A percentile compares a stretch with the other conserved stretches of the same genome.
phyloP scores from a whole-genome alignment of 2,329 filamentous ascomycete species.

The Metarhizium robertsii region DNA sequence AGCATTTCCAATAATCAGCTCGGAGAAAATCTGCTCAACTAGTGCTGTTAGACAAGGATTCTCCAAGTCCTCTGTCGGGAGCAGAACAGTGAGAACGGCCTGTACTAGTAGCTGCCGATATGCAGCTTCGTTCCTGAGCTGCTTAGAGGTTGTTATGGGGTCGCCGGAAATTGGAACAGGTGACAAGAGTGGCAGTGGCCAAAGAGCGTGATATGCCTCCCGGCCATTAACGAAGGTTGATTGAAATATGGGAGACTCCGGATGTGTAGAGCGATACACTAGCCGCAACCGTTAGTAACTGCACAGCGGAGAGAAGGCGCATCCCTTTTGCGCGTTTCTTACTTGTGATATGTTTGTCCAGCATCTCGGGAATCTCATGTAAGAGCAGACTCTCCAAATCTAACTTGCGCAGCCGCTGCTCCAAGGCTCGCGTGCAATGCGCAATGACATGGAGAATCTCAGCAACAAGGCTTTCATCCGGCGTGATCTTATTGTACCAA shows the following conservation, averaged over 20 bases:
- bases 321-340: slow-evolving; percentile 3
- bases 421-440: slow-evolving; percentile 79
- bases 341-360: slow-evolving; percentile 78
- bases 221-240: slow-evolving; percentile 54
- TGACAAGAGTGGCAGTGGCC: slow-evolving; percentile 69
- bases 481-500: slow-evolving; percentile 90
- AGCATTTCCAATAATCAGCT: slow-evolving; percentile 78
- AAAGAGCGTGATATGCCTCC: slow-evolving; percentile 73
- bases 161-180: slow-evolving; percentile 58
- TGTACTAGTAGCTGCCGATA: slow-evolving; percentile 88
- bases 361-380: slow-evolving; percentile 76
- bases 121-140: slow-evolving; percentile 66
- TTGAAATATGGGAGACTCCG: slow-evolving; percentile 40
- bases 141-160: slow-evolving; percentile 42
- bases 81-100: slow-evolving; percentile 68
- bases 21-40: slow-evolving; percentile 79
- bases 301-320: too few species aligned
- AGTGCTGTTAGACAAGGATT: slow-evolving; percentile 78
- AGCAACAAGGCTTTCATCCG: slow-evolving; percentile 78
- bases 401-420: slow-evolving; percentile 73
- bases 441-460: slow-evolving; percentile 87
- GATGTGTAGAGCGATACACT: slow-evolving; percentile 67
- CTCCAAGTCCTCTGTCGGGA: slow-evolving; percentile 87
- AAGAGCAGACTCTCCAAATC: slow-evolving; percentile 76
- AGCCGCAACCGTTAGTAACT: slow-evolving; percentile 6